phyloP scores from a whole-genome alignment of 192 early-diverging fungal species.

The Allomyces arbusculus region DNA sequence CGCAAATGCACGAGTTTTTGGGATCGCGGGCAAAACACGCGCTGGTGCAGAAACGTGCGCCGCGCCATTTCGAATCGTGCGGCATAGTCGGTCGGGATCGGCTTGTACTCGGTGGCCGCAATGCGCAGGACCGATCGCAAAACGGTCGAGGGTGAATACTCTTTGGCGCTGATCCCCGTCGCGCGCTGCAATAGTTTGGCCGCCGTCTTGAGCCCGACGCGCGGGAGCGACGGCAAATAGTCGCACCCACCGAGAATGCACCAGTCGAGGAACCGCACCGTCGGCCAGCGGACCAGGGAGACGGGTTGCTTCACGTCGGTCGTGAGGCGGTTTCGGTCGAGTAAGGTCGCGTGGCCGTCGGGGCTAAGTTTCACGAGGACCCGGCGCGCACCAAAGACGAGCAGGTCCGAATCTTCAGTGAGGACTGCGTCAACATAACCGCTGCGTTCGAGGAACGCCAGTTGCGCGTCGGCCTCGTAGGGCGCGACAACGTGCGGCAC shows the following conservation, averaged over 20 bases:
- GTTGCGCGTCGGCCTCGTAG: constrained; percentile 93
- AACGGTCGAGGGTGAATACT: no score
- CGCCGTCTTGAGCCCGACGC: constrained; percentile 74
- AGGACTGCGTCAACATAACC: constrained; percentile 57
- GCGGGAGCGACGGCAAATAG: constrained; percentile 61
- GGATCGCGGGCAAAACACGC: constrained; percentile 55
- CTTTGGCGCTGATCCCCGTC: background rate
- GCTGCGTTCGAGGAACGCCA: constrained; percentile 53
- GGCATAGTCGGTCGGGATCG: constrained; percentile 43
- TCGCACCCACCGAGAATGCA: constrained; percentile 98
- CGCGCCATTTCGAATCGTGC: constrained; percentile 52
- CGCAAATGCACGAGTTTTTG: constrained; percentile 29
- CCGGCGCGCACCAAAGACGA: constrained; percentile 3
- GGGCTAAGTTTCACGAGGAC: constrained; percentile 69
- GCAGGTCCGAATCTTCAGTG: constrained; percentile 79
- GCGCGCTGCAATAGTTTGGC: constrained; percentile 15
- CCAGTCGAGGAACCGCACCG: constrained; percentile 54
- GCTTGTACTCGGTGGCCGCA: no score
- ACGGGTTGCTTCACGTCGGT: constrained; percentile 19
- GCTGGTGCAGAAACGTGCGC: constrained; percentile 70
- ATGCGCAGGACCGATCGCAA: no score
- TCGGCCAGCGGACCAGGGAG: constrained; percentile 29
- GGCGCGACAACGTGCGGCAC: constrained; percentile 76
- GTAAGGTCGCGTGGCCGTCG: constrained; percentile 43
- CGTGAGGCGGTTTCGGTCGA: constrained; percentile 29